Conservation (phyloP, 371 early-diverging fungal species). For the Phascolomyces articulosus region DNA sequence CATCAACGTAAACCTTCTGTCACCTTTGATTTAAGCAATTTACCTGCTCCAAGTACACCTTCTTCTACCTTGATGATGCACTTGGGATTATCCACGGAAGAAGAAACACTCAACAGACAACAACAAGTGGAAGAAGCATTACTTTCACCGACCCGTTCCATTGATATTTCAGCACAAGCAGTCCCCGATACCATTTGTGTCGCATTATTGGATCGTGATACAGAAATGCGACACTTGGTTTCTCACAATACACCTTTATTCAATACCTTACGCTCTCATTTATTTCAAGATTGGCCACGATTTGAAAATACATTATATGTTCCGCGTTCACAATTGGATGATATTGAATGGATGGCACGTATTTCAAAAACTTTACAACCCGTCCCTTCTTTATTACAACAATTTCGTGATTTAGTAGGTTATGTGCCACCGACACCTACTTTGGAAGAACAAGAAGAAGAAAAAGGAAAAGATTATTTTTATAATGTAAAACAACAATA, state of each 20-base stretch:
- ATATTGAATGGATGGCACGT: slow-evolving; percentile 41
- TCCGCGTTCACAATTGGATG: slow-evolving; percentile 29
- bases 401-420: slow-evolving; percentile 48
- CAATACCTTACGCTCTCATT: slow-evolving; percentile 22
- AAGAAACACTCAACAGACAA: background rate
- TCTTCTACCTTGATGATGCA: background rate
- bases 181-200: slow-evolving; percentile 50
- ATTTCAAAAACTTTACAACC: slow-evolving; percentile 28
- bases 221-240: slow-evolving; percentile 51
- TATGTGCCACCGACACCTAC: slow-evolving; percentile 37
- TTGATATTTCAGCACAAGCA: slow-evolving; percentile 43
- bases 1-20: slow-evolving; percentile 34
- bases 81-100: too few relatives aligned
- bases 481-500: slow-evolving; percentile 8
- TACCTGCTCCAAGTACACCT: background rate
- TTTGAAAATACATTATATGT: slow-evolving; percentile 43
- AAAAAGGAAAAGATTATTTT: too few relatives aligned
- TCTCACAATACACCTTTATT: slow-evolving; percentile 39
- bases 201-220: slow-evolving; percentile 40
- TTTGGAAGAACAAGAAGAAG: too few relatives aligned
- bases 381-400: slow-evolving; percentile 29
- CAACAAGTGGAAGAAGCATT: slow-evolving; percentile 19
- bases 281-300: slow-evolving; percentile 32
- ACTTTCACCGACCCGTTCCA: slow-evolving; percentile 27
- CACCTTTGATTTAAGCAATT: slow-evolving; percentile 37